phyloP scores from a whole-genome alignment of 2,329 filamentous ascomycete genomes.

The Calonectria crousiana region DNA sequence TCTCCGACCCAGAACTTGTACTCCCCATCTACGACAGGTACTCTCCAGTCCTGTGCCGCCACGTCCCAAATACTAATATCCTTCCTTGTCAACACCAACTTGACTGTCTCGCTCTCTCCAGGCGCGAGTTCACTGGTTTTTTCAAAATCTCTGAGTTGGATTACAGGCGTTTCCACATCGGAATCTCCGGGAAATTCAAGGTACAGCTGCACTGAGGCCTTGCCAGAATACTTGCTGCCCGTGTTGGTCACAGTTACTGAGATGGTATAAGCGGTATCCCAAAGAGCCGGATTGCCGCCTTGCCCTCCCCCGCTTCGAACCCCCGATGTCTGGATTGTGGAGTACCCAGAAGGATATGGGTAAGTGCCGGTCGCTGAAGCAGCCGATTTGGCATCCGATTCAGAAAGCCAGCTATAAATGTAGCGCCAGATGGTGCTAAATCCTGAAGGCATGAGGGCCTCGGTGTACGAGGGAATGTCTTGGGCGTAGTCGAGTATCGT shows the following conservation, averaged over 20 bases:
- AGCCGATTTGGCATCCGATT: constrained; percentile 54
- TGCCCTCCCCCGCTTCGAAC: constrained; percentile 73
- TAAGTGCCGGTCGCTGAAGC: constrained; percentile 58
- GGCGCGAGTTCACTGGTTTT: constrained; percentile 69
- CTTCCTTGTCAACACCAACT: constrained; percentile 72
- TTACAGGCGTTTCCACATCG: constrained; percentile 72
- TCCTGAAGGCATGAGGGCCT: constrained; percentile 68
- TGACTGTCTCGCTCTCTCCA: constrained; percentile 65
- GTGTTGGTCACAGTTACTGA: constrained; percentile 65
- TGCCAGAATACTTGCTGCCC: constrained; percentile 57
- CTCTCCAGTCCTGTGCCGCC: constrained; percentile 75
- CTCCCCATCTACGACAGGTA: constrained; percentile 51
- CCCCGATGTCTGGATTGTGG: constrained; percentile 56
- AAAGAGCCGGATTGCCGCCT: constrained; percentile 77
- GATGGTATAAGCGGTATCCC: constrained; percentile 60
- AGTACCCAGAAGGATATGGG: constrained; percentile 76
- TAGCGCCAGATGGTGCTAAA: constrained; percentile 74
- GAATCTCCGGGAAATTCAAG: constrained; percentile 55
- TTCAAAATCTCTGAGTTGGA: constrained; percentile 79
- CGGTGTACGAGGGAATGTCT: constrained; percentile 63
- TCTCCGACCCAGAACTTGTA: constrained; percentile 56
- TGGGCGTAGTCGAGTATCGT: constrained; percentile 61
- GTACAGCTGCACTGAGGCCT: constrained; percentile 61
- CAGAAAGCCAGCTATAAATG: constrained; percentile 75
- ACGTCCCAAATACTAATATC: constrained; percentile 82